Evolutionary conservation across 192 early-diverging fungal genomes (phyloP).

Genomic region (Entomortierella chlamydospora): DNA sequence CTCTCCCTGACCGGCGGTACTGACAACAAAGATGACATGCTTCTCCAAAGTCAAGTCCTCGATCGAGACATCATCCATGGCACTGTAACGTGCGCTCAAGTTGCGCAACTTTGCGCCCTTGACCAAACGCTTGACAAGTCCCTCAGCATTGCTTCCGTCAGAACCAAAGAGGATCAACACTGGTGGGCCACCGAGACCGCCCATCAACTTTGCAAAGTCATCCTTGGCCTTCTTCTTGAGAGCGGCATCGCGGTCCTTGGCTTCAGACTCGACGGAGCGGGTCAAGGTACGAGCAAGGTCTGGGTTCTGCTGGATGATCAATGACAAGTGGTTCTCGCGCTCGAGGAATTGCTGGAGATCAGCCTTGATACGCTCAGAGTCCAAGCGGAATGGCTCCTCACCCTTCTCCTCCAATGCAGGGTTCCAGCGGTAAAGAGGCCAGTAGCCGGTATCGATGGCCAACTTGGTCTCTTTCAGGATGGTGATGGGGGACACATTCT

Average conservation of each 20-base stretch:
- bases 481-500: conserved; percentile 70
- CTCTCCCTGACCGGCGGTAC: conserved; percentile 97
- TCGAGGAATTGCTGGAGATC: conserved; percentile 86
- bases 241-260: conserved; percentile 69
- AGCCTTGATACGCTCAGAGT: conserved; percentile 83
- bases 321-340: conserved; percentile 85
- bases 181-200: conserved; percentile 80
- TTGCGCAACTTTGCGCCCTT: conserved; percentile 87
- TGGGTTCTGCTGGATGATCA: conserved; percentile 77
- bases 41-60: conserved; percentile 85
- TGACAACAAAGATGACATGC: conserved; percentile 81
- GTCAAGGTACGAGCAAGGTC: conserved; percentile 64
- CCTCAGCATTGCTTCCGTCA: conserved; percentile 91
- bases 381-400: conserved; percentile 74
- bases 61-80: conserved; percentile 85
- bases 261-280: conserved; percentile 74
- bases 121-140: conserved; percentile 83
- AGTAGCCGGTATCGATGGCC: conserved; percentile 89
- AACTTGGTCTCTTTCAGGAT: conserved; percentile 90
- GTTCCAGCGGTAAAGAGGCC: conserved; percentile 97
- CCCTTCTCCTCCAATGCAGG: conserved; percentile 70
- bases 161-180: conserved; percentile 91
- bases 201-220: conserved; percentile 75
- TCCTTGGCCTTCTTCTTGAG: conserved; percentile 73
- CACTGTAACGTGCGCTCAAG: conserved; percentile 77